Base-by-base conservation (phyloP, 2,329 filamentous ascomycete genomes). In the Aspergillus cejpii region DNA sequence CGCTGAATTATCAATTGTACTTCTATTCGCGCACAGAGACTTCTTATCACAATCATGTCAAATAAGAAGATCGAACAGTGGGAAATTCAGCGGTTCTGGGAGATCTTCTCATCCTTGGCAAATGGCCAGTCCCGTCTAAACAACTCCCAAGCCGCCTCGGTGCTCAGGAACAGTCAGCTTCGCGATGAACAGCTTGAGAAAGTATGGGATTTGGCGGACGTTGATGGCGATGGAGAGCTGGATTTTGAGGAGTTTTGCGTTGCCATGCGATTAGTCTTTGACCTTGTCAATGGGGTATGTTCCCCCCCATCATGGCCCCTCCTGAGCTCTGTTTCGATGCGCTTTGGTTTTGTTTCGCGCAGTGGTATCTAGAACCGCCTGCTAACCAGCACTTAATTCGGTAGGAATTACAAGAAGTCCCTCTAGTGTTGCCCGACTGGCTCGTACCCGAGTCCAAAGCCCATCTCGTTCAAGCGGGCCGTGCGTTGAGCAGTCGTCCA, bases 161-260 rank as follows among this genome's bases (percentile, higher is more conserved):
- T 87, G 23, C 75, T 87, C 60, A 84, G 85, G 68, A 87, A 87
- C 73, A 83, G 79, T 53, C 80, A 81, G 57, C 72, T 87, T 50
- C 75, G 79, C 51, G 83, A 87, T 65, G 80, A 84, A 61, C 91
- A 98, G 72, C 83, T 98, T n/a, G 92, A 97, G 72, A 80, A 83
- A 58, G 87, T 98, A 51, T 98, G 92, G 92, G 92, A 98, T 63
- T 77, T 98, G 51, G 88, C 92, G 47, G 92, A 98, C 66, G 88
- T 98, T 50, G 92, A 98, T 70, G 90, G 90, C 58, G 92, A 98
- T 73, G 92, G 92, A 52, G 94, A 94, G 69, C 76, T 98, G 43
- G 92, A 98, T 71, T 98, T 98, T 73, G 92, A 98, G 72, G 92
- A 98, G 75, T 98, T 98, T 68, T 98, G 92, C 68, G 92, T 98